phyloP scores from a whole-genome alignment of 441 rosid genomes.

The Jatropha multifida region DNA sequence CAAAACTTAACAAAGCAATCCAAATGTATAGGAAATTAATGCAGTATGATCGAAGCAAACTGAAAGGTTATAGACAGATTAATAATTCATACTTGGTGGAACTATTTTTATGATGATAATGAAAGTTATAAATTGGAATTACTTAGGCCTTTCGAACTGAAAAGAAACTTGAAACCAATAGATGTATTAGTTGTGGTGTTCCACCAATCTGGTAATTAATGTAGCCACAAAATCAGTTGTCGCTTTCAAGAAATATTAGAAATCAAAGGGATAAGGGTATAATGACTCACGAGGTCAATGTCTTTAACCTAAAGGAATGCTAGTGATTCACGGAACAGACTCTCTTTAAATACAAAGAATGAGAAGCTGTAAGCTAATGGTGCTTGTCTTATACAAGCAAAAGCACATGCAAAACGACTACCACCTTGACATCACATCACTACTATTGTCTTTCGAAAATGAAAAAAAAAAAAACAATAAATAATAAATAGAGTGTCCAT shows the following conservation, averaged over 20 bases:
- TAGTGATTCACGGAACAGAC: constrained; percentile 24
- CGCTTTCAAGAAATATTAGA: constrained; percentile 14
- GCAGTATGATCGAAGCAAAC: too few relatives aligned
- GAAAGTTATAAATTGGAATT: background rate
- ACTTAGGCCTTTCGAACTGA: background rate
- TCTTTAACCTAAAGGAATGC: constrained; percentile 26
- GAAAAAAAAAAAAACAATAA: background rate
- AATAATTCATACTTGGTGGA: too few relatives aligned
- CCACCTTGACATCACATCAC: constrained; percentile 7
- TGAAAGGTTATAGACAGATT: too few relatives aligned
- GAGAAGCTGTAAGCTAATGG: background rate
- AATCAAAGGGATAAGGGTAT: constrained; percentile 21
- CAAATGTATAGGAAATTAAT: too few relatives aligned
- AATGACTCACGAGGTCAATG: constrained; percentile 16
- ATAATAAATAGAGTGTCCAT: background rate
- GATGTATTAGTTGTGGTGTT: background rate
- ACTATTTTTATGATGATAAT: too few relatives aligned
- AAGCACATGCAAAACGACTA: constrained; percentile 14
- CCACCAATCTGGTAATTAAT: background rate
- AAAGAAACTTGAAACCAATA: background rate
- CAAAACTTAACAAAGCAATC: too few relatives aligned
- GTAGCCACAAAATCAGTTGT: constrained; percentile 15
- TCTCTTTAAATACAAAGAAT: constrained; percentile 7
- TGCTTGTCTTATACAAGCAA: constrained; percentile 6
- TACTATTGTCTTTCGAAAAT: constrained; percentile 2